Percentiles rank a stretch among this genome's conserved stretches.
Conservation (phyloP, 208 protist species). For the Trichomonas gallinae region DNA sequence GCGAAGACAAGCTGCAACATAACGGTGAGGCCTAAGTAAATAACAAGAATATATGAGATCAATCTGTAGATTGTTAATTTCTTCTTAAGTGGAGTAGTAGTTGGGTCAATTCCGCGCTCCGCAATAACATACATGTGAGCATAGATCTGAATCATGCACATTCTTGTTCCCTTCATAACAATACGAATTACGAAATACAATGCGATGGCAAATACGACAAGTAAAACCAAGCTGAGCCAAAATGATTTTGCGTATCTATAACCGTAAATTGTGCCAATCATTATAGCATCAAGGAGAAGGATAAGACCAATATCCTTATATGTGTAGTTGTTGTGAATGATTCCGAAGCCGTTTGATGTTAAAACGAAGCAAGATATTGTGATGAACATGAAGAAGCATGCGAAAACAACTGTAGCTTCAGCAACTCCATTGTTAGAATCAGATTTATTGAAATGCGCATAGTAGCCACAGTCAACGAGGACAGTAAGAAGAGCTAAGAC, state of each 20-base stretch:
- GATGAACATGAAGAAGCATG: background rate
- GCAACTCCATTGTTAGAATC: background rate
- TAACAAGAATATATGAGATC: background rate
- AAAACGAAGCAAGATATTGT: background rate
- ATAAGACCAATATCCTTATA: background rate
- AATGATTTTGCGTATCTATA: background rate
- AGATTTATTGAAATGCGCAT: background rate
- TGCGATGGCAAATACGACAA: background rate
- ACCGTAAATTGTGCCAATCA: background rate
- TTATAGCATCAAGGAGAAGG: background rate
- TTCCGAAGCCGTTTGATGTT: background rate
- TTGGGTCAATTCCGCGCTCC: background rate
- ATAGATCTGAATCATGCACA: background rate
- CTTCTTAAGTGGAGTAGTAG: background rate
- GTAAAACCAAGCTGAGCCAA: background rate
- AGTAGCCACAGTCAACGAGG: background rate
- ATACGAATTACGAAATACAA: background rate
- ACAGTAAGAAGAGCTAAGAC: background rate
- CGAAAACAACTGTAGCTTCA: background rate
- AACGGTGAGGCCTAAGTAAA: background rate
- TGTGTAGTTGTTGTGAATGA: background rate
- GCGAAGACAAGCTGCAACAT: background rate
- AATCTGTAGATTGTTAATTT: background rate
- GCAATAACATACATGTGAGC: background rate
- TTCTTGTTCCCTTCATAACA: background rate